Evolutionary conservation across 148 eudicot species (phyloP).

Genomic region (Fallopia convolvulus): DNA sequence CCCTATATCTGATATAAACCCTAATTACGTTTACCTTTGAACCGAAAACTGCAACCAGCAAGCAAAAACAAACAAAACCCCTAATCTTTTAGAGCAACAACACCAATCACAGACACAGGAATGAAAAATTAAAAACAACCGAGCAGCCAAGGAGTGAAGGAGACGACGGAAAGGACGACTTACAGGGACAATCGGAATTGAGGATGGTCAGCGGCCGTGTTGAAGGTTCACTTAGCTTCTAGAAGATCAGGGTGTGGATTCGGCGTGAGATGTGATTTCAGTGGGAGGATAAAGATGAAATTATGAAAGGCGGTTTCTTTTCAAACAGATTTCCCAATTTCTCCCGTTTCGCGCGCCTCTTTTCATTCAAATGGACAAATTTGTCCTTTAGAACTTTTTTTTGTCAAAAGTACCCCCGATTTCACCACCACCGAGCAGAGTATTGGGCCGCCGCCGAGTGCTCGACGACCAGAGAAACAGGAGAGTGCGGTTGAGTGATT

Average conservation of each 20-base stretch:
- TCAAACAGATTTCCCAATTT: neutral
- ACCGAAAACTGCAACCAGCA: neutral
- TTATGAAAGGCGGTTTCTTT: neutral
- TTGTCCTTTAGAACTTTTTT: too few relatives aligned
- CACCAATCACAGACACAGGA: neutral
- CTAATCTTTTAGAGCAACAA: neutral
- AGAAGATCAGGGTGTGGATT: neutral
- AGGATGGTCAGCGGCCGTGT: neutral
- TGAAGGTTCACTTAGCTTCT: neutral
- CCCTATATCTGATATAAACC: neutral
- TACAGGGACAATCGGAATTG: neutral
- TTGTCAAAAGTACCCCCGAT: too few relatives aligned
- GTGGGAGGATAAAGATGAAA: neutral
- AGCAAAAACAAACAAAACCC: neutral
- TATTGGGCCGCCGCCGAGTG: too few relatives aligned
- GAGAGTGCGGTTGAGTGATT: too few relatives aligned
- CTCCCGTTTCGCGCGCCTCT: too few relatives aligned
- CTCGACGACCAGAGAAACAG: too few relatives aligned
- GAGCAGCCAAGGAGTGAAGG: neutral
- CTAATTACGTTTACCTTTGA: neutral
- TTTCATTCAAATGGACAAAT: too few relatives aligned
- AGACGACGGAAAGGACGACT: neutral
- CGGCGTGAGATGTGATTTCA: neutral
- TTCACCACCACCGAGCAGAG: too few relatives aligned
- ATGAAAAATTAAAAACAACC: neutral